Base-by-base conservation (phyloP, 164 flowering plant species). In the Macadamia integrifolia region DNA sequence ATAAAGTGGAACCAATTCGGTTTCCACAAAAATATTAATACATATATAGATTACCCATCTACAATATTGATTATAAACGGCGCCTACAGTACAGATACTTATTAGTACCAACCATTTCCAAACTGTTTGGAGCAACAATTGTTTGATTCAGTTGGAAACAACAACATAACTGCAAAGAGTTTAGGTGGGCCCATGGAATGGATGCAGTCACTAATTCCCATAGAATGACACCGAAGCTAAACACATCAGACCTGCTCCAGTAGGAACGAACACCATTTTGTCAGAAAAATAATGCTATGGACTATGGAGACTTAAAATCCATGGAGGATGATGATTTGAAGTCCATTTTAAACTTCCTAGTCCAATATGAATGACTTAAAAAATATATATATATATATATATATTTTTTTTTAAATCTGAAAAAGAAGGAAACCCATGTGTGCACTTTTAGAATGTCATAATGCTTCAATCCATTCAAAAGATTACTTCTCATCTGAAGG, bases 401-500 rank as follows among this genome's bases (percentile, higher is more conserved):
- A n/a, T n/a, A n/a, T n/a, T n/a, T n/a, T n/a, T n/a, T n/a, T n/a
- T n/a, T n/a, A n/a, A n/a, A 3, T 8, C 23, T 23, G 23, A 46
- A 8, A 46, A 46, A 8, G 9, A 46, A 46, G 50, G 50, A 44
- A 56, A 62, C 17, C 57, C 57, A 44, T 30, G 18, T 23, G 29
- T 31, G 6, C 9, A 46, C 14, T 42, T 6, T 46, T 29, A 3
- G 44, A 29, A 7, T n/a, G 13, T 17, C 44, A 13, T 44, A 6
- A 56, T 62, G 66, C 42, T 60, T 42, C 43, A 42, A 49, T 62
- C 28, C 66, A 61, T 72, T 17, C 40, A 12, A 23, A 66, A 56
- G 50, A 30, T 80, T 80, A 92, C 98, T 92, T 92, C 71, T 92
- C 96, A 80, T 91, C 87, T 53, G 92, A 88, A 74, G 91, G 92